A percentile compares a stretch with the other conserved stretches of the same genome.
phyloP scores from a whole-genome alignment of 1,284 basidiomycete genomes.

The Melampsora americana region DNA sequence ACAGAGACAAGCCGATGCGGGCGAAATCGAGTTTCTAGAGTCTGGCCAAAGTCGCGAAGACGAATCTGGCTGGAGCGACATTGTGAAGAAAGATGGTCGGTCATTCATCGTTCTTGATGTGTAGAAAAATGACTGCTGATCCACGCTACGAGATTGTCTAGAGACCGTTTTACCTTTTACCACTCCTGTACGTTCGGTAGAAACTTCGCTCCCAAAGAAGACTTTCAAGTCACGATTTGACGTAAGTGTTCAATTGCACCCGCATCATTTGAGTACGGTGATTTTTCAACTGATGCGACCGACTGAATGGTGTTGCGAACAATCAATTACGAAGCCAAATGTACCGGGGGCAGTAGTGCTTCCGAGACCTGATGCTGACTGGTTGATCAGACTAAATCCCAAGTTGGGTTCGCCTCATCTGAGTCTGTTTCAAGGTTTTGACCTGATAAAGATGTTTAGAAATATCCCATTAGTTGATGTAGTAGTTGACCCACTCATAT shows the following conservation, averaged over 20 bases:
- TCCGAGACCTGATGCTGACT: slow-evolving; percentile 69
- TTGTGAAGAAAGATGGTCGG: slow-evolving; percentile 30
- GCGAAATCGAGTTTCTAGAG: neutral
- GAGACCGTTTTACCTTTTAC: too few species aligned
- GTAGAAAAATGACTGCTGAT: too few species aligned
- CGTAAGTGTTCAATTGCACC: neutral
- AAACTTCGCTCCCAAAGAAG: neutral
- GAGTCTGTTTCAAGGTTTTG: slow-evolving; percentile 50
- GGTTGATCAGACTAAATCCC: slow-evolving; percentile 67
- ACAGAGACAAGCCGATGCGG: slow-evolving; percentile 15
- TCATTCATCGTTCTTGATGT: neutral
- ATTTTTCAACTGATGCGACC: too few species aligned
- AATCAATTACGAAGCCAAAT: slow-evolving; percentile 60
- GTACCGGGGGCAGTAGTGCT: slow-evolving; percentile 78
- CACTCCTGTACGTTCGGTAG: too few species aligned
- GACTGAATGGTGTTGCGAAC: neutral
- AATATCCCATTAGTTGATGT: slow-evolving; percentile 67
- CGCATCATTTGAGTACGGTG: too few species aligned
- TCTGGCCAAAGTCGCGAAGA: neutral
- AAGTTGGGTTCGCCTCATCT: slow-evolving; percentile 49
- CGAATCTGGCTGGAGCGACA: slow-evolving; percentile 26
- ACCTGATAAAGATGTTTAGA: slow-evolving; percentile 49
- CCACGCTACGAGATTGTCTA: too few species aligned
- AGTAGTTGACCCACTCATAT: slow-evolving; percentile 86
- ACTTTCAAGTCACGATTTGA: slow-evolving; percentile 14